Percentiles rank a stretch among this genome's conserved stretches.
These are phyloP conservation scores for Mycena maculata DNA, from an alignment of 768 basidiomycete species.

Conservation along the genomic window DNA sequence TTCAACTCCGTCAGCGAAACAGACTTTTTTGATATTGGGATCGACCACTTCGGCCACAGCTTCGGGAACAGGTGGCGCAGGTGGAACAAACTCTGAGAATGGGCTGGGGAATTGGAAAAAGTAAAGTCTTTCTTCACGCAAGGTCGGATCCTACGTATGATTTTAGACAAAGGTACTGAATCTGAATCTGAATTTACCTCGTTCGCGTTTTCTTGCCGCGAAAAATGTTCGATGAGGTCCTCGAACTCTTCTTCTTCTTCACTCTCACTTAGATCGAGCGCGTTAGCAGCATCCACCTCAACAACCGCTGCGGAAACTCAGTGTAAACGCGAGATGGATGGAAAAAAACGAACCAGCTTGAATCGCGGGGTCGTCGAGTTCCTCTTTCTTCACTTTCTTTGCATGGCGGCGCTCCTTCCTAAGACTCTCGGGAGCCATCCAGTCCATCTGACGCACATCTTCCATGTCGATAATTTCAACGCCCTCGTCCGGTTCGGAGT, in stretches of 20 bases:
- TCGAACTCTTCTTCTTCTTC: constrained; percentile 86
- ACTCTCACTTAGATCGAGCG: constrained; percentile 77
- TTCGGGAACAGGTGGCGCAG: constrained; percentile 43
- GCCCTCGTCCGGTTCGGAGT: constrained; percentile 90
- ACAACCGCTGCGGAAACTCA: constrained; percentile 32
- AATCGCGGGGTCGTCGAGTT: constrained; percentile 10
- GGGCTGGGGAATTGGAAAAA: constrained; percentile 92
- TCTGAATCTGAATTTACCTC: constrained; percentile 48
- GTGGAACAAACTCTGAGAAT: constrained; percentile 76
- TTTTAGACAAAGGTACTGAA: constrained; percentile 9
- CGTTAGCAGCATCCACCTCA: constrained; percentile 65
- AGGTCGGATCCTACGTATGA: constrained; percentile 55
- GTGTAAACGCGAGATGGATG: not conserved
- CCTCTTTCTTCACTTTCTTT: constrained; percentile 59
- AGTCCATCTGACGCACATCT: constrained; percentile 81
- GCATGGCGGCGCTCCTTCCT: constrained; percentile 55
- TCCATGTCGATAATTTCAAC: constrained; percentile 90
- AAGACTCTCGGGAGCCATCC: constrained; percentile 88
- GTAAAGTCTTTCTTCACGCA: constrained; percentile 77
- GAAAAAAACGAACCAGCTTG: constrained; percentile 39
- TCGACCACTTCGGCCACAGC: constrained; percentile 49
- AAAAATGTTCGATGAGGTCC: constrained; percentile 79
- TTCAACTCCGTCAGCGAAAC: constrained; percentile 74
- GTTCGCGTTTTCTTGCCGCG: constrained; percentile 50
- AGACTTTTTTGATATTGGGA: constrained; percentile 61